Evolutionary conservation across 148 eudicot genomes (phyloP).

Genomic region (Fagopyrum esculentum): DNA sequence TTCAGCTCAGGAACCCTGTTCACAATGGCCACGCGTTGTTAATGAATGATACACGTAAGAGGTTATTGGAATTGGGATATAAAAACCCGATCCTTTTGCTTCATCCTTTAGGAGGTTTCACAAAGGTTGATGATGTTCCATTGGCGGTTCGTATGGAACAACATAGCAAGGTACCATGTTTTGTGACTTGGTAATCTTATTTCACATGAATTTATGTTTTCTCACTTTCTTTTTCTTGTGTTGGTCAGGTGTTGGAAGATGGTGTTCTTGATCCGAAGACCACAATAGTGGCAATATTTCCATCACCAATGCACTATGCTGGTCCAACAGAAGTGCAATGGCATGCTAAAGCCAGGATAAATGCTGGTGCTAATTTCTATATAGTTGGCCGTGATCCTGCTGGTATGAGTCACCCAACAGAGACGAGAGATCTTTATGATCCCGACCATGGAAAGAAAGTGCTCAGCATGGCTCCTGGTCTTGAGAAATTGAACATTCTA

Average conservation of each 20-base stretch:
- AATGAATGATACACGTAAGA: slow-evolving; percentile 71
- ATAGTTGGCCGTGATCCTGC: slow-evolving; percentile 94
- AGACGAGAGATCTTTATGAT: slow-evolving; percentile 82
- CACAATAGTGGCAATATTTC: slow-evolving; percentile 83
- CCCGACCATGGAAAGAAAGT: slow-evolving; percentile 92
- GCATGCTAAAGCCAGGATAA: slow-evolving; percentile 91
- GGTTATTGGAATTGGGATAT: slow-evolving; percentile 66
- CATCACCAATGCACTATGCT: slow-evolving; percentile 91
- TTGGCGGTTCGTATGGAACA: slow-evolving; percentile 82
- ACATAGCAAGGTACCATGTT: slow-evolving; percentile 59
- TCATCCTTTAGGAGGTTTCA: slow-evolving; percentile 79
- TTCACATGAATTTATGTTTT: neutral
- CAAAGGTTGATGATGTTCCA: slow-evolving; percentile 87
- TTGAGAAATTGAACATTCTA: slow-evolving; percentile 70
- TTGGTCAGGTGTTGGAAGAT: slow-evolving; percentile 67
- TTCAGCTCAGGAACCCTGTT: slow-evolving; percentile 79
- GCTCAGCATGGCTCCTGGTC: slow-evolving; percentile 84
- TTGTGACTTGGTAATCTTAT: neutral
- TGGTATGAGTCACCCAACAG: slow-evolving; percentile 80
- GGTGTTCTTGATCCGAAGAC: slow-evolving; percentile 80
- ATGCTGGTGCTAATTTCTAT: slow-evolving; percentile 88
- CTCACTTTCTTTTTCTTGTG: neutral
- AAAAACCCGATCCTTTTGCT: slow-evolving; percentile 77
- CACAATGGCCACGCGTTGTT: slow-evolving; percentile 86
- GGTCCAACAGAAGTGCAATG: slow-evolving; percentile 94